Evolutionary conservation across 1,284 basidiomycete genomes (phyloP).

Genomic region (Ustilago loliicola): DNA sequence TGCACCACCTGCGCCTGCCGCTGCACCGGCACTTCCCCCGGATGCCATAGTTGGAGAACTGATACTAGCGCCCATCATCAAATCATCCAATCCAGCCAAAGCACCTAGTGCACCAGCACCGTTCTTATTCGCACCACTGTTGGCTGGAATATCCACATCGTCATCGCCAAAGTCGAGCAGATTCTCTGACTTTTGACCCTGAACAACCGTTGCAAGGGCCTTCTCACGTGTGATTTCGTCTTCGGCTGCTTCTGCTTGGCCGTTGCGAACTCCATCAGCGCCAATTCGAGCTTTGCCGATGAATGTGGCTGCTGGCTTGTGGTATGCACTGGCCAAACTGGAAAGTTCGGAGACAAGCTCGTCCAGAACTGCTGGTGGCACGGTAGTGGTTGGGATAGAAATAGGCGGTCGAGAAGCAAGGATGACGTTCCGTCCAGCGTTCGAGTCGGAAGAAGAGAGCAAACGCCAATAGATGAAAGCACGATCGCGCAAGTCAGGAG

Average conservation of each 20-base stretch:
- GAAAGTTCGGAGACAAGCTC: conserved; percentile 80
- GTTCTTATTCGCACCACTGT: conserved; percentile 11
- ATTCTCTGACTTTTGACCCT: conserved; percentile 67
- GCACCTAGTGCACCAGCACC: conserved; percentile 52
- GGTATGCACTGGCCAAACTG: conserved; percentile 90
- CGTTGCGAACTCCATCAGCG: conserved; percentile 50
- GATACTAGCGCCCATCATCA: conserved; percentile 47
- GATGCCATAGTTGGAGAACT: conserved; percentile 16
- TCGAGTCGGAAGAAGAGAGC: conserved; percentile 86
- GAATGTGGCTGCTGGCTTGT: conserved; percentile 82
- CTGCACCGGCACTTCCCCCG: conserved; percentile 5
- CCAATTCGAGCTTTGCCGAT: conserved; percentile 71
- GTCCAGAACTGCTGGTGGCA: conserved; percentile 89
- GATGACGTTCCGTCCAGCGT: conserved; percentile 91
- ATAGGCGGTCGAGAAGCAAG: conserved; percentile 92
- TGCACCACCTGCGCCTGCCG: no score
- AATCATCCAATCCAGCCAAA: conserved; percentile 60
- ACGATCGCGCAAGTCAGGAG: conserved; percentile 93
- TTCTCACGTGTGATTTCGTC: conserved; percentile 65
- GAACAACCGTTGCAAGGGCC: conserved; percentile 73
- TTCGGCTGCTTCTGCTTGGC: conserved; percentile 30
- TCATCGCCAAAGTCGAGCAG: conserved; percentile 69
- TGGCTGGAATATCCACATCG: conserved; percentile 39
- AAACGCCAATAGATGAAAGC: conserved; percentile 98
- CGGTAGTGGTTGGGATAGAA: conserved; percentile 88